Evolutionary conservation across 805 yeast species (phyloP).

Genomic region (Yamadazyma scolyti): DNA sequence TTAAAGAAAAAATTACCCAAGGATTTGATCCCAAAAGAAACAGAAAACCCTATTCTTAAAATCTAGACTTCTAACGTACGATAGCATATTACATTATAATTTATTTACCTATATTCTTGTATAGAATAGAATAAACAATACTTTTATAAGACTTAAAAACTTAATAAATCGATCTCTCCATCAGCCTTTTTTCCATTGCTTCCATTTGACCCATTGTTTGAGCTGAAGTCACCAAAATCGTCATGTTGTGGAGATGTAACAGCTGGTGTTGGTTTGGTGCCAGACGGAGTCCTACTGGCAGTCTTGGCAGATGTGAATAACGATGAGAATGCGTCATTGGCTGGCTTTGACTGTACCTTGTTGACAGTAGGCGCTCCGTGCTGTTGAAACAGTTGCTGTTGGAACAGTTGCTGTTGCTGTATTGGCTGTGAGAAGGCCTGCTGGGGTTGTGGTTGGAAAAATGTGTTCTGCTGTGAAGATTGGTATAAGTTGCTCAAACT

Average conservation of each 20-base stretch:
- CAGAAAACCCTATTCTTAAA: conserved; percentile 28
- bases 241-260: conserved; percentile 11
- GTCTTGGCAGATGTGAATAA: conserved; percentile 65
- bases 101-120: not conserved
- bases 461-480: conserved; percentile 12
- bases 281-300: conserved; percentile 15
- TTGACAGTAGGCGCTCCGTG: conserved; percentile 35
- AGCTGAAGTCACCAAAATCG: conserved; percentile 29
- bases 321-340: conserved; percentile 69
- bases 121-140: not conserved
- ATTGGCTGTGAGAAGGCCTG: conserved; percentile 7
- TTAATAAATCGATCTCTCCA: conserved; percentile 49
- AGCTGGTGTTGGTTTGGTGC: conserved; percentile 13
- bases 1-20: conserved; percentile 48
- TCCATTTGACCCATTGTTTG: conserved; percentile 14
- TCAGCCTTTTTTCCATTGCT: conserved; percentile 12
- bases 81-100: conserved; percentile 1
- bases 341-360: conserved; percentile 38
- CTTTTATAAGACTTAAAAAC: conserved; percentile 22
- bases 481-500: conserved; percentile 21
- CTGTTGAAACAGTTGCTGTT: conserved; percentile 2
- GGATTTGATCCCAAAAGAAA: conserved; percentile 35
- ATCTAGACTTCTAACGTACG: conserved; percentile 17
- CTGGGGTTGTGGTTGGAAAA: conserved; percentile 15
- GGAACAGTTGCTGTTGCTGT: conserved; percentile 2